Conservation (phyloP, 148 eudicot species). For the Euryodendron excelsum region DNA sequence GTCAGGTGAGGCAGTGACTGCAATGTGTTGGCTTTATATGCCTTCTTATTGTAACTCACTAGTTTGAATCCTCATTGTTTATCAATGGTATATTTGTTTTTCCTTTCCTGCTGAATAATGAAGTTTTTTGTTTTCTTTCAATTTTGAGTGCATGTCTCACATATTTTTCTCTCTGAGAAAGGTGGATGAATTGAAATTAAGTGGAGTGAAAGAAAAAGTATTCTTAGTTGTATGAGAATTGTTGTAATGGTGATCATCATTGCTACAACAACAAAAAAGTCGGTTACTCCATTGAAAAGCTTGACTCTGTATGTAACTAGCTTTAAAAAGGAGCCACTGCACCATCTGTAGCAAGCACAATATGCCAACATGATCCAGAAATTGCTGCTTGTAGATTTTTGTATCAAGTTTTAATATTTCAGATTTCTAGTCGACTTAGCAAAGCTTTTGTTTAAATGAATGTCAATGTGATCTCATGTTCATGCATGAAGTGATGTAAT, state of each 20-base stretch:
- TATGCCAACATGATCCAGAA: neutral
- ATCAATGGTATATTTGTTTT: neutral
- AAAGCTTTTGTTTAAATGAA: too few relatives aligned
- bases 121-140: neutral
- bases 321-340: neutral
- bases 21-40: neutral
- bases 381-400: neutral
- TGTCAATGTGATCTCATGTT: neutral
- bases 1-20: conserved; percentile 41
- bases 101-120: neutral
- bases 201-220: neutral
- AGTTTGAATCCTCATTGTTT: conserved; percentile 8
- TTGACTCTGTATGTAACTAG: neutral
- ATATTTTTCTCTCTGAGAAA: neutral
- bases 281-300: neutral
- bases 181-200: neutral
- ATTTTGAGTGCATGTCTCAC: neutral
- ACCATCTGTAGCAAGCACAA: neutral
- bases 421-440: neutral
- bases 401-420: neutral
- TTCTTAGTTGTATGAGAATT: neutral
- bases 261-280: neutral
- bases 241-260: neutral
- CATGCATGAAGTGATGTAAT: neutral
- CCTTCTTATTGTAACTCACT: neutral